These are phyloP conservation scores for Candida germanica DNA, from an alignment of 805 yeast species.

Conservation along the genomic window DNA sequence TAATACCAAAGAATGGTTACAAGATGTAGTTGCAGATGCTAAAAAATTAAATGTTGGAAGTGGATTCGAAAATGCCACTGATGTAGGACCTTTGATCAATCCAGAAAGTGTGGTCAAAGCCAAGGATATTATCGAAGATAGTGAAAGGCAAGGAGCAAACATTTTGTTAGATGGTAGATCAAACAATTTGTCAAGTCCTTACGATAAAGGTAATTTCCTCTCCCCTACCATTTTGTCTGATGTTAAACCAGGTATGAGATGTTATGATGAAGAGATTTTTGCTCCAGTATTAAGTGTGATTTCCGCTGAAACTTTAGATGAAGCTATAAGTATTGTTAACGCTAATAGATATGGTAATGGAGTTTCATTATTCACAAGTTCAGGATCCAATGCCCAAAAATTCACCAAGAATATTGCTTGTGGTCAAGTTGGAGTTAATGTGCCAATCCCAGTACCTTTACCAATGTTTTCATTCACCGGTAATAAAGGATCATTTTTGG, in stretches of 20 bases:
- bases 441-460: conserved; percentile 77
- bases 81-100: conserved; percentile 72
- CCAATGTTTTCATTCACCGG: conserved; percentile 84
- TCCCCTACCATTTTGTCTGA: conserved; percentile 66
- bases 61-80: conserved; percentile 62
- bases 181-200: conserved; percentile 27
- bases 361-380: conserved; percentile 63
- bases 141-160: conserved; percentile 59
- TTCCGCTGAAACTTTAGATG: conserved; percentile 62
- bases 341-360: conserved; percentile 65
- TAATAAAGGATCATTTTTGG: conserved; percentile 69
- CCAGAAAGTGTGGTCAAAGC: conserved; percentile 55
- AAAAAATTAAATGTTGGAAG: conserved; percentile 55
- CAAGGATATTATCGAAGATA: conserved; percentile 52
- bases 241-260: conserved; percentile 65
- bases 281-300: conserved; percentile 71
- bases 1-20: conserved; percentile 57
- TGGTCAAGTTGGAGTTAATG: conserved; percentile 77
- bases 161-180: conserved; percentile 64
- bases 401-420: conserved; percentile 66
- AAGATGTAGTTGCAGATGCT: conserved; percentile 58
- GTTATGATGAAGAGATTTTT: conserved; percentile 72
- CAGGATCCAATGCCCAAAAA: conserved; percentile 68
- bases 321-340: conserved; percentile 64
- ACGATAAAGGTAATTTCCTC: conserved; percentile 60